Conservation (phyloP, 495 filamentous ascomycete species). For the Bacidia gigantensis region DNA sequence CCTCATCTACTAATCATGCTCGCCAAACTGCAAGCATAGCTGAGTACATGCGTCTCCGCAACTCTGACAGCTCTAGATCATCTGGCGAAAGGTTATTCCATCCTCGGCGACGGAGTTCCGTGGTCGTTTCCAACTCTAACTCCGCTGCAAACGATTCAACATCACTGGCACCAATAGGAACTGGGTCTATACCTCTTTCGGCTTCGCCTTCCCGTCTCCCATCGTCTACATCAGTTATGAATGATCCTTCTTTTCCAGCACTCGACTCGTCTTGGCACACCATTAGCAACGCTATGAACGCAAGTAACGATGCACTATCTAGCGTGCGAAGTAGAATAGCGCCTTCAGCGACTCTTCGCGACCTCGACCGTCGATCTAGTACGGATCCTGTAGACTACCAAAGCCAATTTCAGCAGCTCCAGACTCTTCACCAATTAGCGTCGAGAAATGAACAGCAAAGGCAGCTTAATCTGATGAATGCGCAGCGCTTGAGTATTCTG, state of each 20-base stretch:
- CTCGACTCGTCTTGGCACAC: constrained; percentile 30
- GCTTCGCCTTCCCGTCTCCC: constrained; percentile 21
- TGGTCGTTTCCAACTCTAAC: constrained; percentile 30
- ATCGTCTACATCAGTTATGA: constrained; percentile 2
- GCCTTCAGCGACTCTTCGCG: not conserved
- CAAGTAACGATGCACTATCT: constrained; percentile 19
- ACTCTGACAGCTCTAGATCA: constrained; percentile 18
- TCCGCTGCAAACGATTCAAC: constrained; percentile 8
- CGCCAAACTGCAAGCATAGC: constrained; percentile 13
- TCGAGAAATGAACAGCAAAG: constrained; percentile 7
- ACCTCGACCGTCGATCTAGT: not conserved
- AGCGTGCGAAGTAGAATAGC: constrained; percentile 7
- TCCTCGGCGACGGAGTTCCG: constrained; percentile 32
- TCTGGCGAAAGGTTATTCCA: constrained; percentile 23
- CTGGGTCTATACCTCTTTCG: constrained; percentile 15
- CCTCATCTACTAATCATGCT: constrained; percentile 4
- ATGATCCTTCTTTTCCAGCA: constrained; percentile 1
- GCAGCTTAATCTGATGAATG: constrained; percentile 1
- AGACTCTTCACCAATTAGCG: not conserved
- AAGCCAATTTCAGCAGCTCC: not conserved
- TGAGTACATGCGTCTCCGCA: constrained; percentile 24
- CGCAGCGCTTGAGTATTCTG: constrained; percentile 5
- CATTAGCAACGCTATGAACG: constrained; percentile 28
- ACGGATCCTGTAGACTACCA: not conserved
- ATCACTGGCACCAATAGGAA: constrained; percentile 16